phyloP scores from a whole-genome alignment of 192 early-diverging fungal genomes.

The Gigaspora rosea region DNA sequence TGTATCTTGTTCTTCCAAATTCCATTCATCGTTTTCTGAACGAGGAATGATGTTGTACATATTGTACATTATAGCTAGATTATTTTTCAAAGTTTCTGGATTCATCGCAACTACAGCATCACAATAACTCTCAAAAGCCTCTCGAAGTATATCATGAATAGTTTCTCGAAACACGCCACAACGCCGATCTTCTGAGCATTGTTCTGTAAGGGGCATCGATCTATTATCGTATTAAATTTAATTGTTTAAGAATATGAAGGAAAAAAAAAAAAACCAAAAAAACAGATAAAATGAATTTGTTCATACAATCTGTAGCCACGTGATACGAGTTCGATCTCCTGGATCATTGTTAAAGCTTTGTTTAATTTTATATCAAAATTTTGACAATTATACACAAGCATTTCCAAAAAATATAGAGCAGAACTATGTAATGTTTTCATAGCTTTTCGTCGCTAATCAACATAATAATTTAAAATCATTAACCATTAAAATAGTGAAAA shows the following conservation, averaged over 20 bases:
- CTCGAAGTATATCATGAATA: constrained; percentile 43
- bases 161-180: constrained; percentile 53
- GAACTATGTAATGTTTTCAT: constrained; percentile 49
- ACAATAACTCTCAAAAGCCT: constrained; percentile 48
- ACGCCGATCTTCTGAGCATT: constrained; percentile 52
- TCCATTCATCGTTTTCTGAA: too few species aligned
- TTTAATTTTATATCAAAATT: constrained; percentile 53
- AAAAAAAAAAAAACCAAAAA: neutral
- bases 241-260: neutral
- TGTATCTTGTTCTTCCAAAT: constrained; percentile 21
- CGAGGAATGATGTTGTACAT: too few species aligned
- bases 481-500: neutral
- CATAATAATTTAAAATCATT: neutral
- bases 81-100: constrained; percentile 39
- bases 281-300: neutral
- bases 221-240: neutral
- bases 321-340: constrained; percentile 65
- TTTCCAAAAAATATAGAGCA: constrained; percentile 46
- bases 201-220: constrained; percentile 65
- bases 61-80: too few species aligned
- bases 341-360: constrained; percentile 55
- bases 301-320: constrained; percentile 56
- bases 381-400: constrained; percentile 49
- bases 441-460: neutral
- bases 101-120: constrained; percentile 49